phyloP scores from a whole-genome alignment of 257 asterid genomes.

The Ophiorrhiza pumila region DNA sequence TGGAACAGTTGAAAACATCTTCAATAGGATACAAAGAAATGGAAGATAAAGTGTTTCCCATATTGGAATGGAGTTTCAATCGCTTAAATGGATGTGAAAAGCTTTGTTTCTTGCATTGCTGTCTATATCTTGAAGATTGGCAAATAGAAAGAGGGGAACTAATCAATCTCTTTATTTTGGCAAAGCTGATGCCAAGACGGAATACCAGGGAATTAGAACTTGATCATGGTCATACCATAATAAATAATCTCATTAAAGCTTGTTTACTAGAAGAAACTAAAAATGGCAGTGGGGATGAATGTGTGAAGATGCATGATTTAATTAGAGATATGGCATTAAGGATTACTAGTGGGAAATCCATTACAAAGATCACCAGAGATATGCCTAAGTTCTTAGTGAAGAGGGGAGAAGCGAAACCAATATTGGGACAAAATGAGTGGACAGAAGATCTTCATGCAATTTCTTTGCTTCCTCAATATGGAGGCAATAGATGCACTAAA shows the following conservation, averaged over 20 bases:
- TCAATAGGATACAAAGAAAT: conserved; percentile 22
- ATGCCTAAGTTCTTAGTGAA: conserved; percentile 11
- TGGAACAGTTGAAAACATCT: conserved; percentile 26
- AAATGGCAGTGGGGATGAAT: too few relatives aligned
- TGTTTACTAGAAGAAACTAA: too few relatives aligned
- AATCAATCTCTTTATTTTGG: conserved; percentile 13
- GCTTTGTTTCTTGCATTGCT: conserved; percentile 27
- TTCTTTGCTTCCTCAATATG: neutral
- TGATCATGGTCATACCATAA: conserved; percentile 22
- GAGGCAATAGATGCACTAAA: neutral
- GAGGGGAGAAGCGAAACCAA: neutral
- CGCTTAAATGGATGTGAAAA: conserved; percentile 15
- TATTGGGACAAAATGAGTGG: conserved; percentile 1
- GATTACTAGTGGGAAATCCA: neutral
- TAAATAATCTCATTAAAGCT: conserved; percentile 19
- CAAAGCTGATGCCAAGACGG: conserved; percentile 16
- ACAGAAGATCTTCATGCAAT: conserved; percentile 5
- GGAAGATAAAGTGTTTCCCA: conserved; percentile 26
- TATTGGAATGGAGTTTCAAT: conserved; percentile 11
- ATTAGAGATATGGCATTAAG: conserved; percentile 16
- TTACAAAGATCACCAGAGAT: neutral
- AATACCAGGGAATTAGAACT: neutral
- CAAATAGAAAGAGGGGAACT: conserved; percentile 10
- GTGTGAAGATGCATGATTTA: conserved; percentile 15
- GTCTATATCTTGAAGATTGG: conserved; percentile 24